Conservation (phyloP, 2,329 filamentous ascomycete species). For the Penicillium sp. region DNA sequence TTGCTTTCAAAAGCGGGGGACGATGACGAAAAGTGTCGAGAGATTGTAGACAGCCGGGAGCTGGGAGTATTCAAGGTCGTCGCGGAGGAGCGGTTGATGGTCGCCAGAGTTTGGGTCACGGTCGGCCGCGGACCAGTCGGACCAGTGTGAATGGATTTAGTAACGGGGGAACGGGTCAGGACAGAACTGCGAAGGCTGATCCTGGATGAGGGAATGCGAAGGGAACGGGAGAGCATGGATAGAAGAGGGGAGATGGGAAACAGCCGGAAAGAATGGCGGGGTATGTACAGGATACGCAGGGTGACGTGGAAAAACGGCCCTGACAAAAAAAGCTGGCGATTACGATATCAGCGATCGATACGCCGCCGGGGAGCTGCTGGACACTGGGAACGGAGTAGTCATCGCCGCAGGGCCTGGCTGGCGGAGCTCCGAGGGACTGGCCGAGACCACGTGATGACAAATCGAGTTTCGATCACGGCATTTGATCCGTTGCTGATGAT, state of each 20-base stretch:
- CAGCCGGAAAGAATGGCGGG: slow-evolving; percentile 10
- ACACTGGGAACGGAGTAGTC: too few relatives aligned
- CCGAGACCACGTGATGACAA: slow-evolving; percentile 23
- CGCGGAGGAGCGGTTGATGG: slow-evolving; percentile 22
- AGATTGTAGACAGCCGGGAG: slow-evolving; percentile 45
- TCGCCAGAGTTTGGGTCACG: slow-evolving; percentile 34
- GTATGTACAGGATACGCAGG: slow-evolving; percentile 24
- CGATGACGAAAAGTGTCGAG: slow-evolving; percentile 47
- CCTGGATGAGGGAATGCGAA: slow-evolving; percentile 24
- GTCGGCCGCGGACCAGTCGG: slow-evolving; percentile 18
- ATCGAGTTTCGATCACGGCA: slow-evolving; percentile 6
- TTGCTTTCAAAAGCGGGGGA: slow-evolving; percentile 22
- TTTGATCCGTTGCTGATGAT: not conserved
- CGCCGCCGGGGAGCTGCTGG: not conserved
- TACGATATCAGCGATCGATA: slow-evolving; percentile 25
- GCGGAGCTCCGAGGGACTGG: not conserved
- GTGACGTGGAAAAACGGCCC: slow-evolving; percentile 7
- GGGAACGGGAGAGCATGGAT: slow-evolving; percentile 32
- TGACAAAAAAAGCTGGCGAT: slow-evolving; percentile 15
- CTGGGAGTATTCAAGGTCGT: slow-evolving; percentile 20
- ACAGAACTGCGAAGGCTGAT: slow-evolving; percentile 29
- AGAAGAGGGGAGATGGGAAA: slow-evolving; percentile 10
- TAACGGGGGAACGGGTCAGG: slow-evolving; percentile 15
- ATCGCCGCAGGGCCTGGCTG: not conserved
- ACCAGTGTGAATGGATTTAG: slow-evolving; percentile 19